Base-by-base conservation (phyloP, 805 yeast genomes). In the Soucietia sequanensis region DNA sequence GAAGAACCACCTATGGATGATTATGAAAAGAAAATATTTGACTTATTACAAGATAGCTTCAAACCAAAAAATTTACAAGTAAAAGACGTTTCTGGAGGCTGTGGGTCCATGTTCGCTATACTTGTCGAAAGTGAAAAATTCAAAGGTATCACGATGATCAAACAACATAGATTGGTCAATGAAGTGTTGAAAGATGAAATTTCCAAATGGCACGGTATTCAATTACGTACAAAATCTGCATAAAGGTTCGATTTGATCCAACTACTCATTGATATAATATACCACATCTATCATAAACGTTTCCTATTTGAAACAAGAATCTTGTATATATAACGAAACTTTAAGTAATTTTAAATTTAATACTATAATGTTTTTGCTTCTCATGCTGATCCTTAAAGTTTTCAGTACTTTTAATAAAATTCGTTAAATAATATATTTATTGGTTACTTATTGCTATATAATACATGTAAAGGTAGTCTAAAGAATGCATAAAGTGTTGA, bases 101-200 rank as follows among this genome's bases (percentile, higher is more conserved):
- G 99, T 62, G 99, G 99, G 1, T 89, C 97, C 5, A 93, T 93
- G 99, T 93, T 88, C 63, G 88, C 95, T 31, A 91, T 93, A 33
- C 65, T 72, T 39, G 76, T 93, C 12, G 84, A 80, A 30, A 80
- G 93, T 35, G 70, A 68, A 2, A 66, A 77, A 50, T 93, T 93
- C 62, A 78, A 84, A 47, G 95, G 95, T 0, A 54, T 86, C 28
- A 68, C 86, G 1, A 87, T 87, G 80, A 72, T 93, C 45, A 90
- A 89, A 54, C 99, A 93, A 58, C 99, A 93, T 53, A 74, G 96
- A 41, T 58, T 91, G 46, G 98, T 93, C 11, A 91, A 93, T 60
- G 76, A 78, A 35, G 68, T 80, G 2, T 68, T 93, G 48, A 80
- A 82, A 41, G 95, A 87, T 27, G 98, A 93, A 50, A 87, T 93